These are phyloP conservation scores for Leavenworthia alabamica DNA, from an alignment of 345 rosid species.

Conservation along the genomic window DNA sequence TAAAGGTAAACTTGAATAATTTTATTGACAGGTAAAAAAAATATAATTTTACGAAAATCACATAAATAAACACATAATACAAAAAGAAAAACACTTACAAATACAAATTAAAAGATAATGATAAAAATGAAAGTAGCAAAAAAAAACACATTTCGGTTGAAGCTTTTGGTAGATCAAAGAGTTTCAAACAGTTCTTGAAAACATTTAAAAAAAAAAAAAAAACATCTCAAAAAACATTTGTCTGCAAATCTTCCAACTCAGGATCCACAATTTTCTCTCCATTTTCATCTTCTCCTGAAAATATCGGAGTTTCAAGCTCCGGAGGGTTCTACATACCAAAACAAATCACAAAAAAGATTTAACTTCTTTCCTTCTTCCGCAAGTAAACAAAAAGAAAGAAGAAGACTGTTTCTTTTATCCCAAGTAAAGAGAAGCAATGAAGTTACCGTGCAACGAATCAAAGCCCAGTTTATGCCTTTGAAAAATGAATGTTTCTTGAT, in stretches of 20 bases:
- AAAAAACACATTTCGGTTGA: background rate
- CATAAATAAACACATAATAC: constrained; percentile 1
- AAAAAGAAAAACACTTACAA: background rate
- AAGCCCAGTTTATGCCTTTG: constrained; percentile 77
- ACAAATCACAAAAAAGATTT: background rate
- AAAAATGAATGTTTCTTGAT: constrained; percentile 80
- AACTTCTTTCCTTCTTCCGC: background rate
- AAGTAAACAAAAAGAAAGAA: background rate
- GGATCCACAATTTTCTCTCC: constrained; percentile 50
- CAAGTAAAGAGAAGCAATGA: constrained; percentile 9
- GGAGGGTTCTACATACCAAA: constrained; percentile 58
- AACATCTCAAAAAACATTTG: constrained; percentile 59
- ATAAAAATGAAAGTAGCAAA: background rate
- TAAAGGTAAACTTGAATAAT: constrained; percentile 5
- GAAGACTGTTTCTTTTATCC: background rate
- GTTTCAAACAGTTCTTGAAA: constrained; percentile 1
- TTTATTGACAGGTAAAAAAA: background rate
- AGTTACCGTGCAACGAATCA: constrained; percentile 80
- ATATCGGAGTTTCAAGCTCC: constrained; percentile 60
- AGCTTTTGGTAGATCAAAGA: background rate
- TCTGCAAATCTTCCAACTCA: constrained; percentile 58
- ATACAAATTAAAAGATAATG: background rate
- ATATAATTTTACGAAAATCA: background rate
- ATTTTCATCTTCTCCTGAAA: constrained; percentile 36
- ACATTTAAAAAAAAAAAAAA: background rate